phyloP scores from a whole-genome alignment of 2,329 filamentous ascomycete species.

The Pestalotiopsis sp. region DNA sequence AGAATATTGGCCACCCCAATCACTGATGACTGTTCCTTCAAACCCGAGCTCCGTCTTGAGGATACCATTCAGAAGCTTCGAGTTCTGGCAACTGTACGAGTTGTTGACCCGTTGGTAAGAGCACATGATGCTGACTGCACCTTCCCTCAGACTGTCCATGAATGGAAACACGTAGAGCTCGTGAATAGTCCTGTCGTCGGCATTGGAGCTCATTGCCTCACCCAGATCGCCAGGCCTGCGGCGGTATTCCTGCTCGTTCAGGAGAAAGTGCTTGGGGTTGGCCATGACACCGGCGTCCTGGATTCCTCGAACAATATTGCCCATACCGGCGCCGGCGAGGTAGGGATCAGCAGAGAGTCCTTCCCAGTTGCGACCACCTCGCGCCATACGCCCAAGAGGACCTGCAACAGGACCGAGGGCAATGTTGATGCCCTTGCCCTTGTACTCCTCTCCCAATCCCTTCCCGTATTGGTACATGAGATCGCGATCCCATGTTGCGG shows the following conservation, averaged over 20 bases:
- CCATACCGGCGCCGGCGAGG: slow-evolving; percentile 75
- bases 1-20: slow-evolving; percentile 4
- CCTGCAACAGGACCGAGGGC: slow-evolving; percentile 80
- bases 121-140: slow-evolving; percentile 84
- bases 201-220: slow-evolving; percentile 15
- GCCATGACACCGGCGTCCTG: slow-evolving; percentile 56
- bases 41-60: slow-evolving; percentile 87
- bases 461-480: slow-evolving; percentile 78
- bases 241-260: slow-evolving; percentile 16
- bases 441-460: slow-evolving; percentile 72
- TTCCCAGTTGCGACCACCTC: slow-evolving; percentile 89
- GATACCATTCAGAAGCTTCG: slow-evolving; percentile 79
- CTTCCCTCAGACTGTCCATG: slow-evolving; percentile 75
- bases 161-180: slow-evolving; percentile 89
- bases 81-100: slow-evolving; percentile 74
- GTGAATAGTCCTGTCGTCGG: slow-evolving; percentile 47
- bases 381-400: slow-evolving; percentile 76
- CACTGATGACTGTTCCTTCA: slow-evolving; percentile 72
- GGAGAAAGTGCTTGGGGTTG: slow-evolving; percentile 48
- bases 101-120: slow-evolving; percentile 78
- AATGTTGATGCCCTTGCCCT: slow-evolving; percentile 67
- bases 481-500: slow-evolving; percentile 80
- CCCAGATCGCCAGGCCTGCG: slow-evolving; percentile 8
- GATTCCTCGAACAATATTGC: slow-evolving; percentile 72
- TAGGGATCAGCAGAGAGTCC: slow-evolving; percentile 84